A percentile compares a stretch with the other conserved stretches of the same genome.
Evolutionary conservation across 2,329 filamentous ascomycete genomes (phyloP).

Genomic region (Alternaria brassicicola): DNA sequence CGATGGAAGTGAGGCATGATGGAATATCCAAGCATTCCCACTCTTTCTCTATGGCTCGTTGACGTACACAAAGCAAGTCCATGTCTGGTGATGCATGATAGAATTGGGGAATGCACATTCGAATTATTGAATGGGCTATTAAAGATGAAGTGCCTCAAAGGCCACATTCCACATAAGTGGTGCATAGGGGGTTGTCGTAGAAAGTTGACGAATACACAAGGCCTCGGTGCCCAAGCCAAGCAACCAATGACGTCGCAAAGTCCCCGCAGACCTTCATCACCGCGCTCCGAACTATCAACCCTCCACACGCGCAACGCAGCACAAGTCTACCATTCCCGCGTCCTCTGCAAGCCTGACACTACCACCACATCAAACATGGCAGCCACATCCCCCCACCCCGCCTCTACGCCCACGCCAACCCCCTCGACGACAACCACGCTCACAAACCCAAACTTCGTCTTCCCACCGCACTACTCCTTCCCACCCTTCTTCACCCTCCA

Average conservation of each 20-base stretch:
- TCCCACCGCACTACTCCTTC: constrained; percentile 68
- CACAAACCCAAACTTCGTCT: constrained; percentile 41
- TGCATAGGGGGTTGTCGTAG: background rate
- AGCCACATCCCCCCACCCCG: constrained; percentile 14
- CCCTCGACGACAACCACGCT: constrained; percentile 12
- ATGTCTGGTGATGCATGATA: no score
- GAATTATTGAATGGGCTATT: background rate
- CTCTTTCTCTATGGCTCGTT: no score
- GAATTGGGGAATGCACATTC: no score
- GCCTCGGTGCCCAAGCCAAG: constrained; percentile 1
- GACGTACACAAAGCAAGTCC: no score
- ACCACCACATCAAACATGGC: constrained; percentile 14
- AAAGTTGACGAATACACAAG: background rate
- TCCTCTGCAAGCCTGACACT: background rate
- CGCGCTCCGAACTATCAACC: background rate
- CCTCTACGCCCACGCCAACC: constrained; percentile 12
- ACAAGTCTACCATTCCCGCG: background rate
- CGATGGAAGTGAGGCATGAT: no score
- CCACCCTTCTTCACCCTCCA: constrained; percentile 87
- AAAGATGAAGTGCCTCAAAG: background rate
- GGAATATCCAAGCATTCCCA: no score
- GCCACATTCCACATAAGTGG: background rate
- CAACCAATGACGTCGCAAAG: constrained; percentile 28
- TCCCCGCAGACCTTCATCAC: constrained; percentile 22
- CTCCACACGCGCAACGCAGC: background rate